phyloP scores from a whole-genome alignment of 2,329 filamentous ascomycete species.

The Fusarium marasasianum region DNA sequence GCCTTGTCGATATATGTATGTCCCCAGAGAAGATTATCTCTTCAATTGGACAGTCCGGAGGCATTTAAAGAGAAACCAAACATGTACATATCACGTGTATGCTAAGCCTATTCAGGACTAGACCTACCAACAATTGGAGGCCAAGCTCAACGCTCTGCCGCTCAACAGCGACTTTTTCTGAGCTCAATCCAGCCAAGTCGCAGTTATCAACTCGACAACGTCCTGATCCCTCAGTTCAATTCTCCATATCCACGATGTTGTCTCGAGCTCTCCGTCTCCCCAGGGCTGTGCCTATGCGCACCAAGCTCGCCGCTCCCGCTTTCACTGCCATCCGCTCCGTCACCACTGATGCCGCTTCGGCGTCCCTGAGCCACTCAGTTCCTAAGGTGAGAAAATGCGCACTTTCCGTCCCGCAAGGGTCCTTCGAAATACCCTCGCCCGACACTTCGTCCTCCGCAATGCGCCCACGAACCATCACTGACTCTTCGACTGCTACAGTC shows the following conservation, averaged over 20 bases:
- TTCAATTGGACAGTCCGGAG: background rate
- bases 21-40: background rate
- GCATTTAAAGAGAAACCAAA: background rate
- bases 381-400: constrained; percentile 55
- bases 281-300: constrained; percentile 67
- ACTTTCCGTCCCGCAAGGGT: constrained; percentile 28
- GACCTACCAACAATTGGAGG: constrained; percentile 50
- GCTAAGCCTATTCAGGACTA: constrained; percentile 45
- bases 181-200: constrained; percentile 49
- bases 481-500: constrained; percentile 63
- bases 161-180: constrained; percentile 57
- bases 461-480: constrained; percentile 12
- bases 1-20: fast-evolving
- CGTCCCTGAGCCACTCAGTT: constrained; percentile 82
- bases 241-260: constrained; percentile 66
- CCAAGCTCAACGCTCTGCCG: constrained; percentile 49
- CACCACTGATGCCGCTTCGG: constrained; percentile 93
- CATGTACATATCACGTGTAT: constrained; percentile 31
- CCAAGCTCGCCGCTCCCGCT: constrained; percentile 55
- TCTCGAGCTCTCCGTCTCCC: constrained; percentile 73
- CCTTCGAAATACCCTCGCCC: constrained; percentile 3
- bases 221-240: constrained; percentile 41
- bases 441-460: background rate
- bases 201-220: constrained; percentile 45
- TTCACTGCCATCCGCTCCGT: constrained; percentile 74